Conservation (phyloP, 352 stramenopile genomes). For the Pythium phragmitis region DNA sequence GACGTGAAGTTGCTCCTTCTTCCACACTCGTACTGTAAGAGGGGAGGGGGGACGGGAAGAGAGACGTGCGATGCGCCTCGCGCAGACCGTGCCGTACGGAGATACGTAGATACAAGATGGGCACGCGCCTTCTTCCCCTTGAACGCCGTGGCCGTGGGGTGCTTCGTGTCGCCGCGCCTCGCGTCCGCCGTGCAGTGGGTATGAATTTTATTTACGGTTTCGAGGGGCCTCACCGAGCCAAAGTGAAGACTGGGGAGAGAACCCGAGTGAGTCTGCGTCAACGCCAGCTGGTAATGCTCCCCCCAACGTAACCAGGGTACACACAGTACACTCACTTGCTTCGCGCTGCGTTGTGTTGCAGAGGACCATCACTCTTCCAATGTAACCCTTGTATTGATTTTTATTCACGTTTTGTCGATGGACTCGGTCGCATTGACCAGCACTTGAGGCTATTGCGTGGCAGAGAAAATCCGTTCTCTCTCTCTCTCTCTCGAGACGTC, state of each 20-base stretch:
- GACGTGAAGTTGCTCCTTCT: background rate
- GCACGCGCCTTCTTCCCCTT: no score
- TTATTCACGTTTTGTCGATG: background rate
- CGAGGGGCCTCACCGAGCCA: background rate
- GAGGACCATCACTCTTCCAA: slow-evolving; percentile 6
- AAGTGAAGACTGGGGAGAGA: slow-evolving; percentile 18
- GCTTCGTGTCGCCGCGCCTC: no score
- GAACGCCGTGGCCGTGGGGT: background rate
- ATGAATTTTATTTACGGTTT: slow-evolving; percentile 1
- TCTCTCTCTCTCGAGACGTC: background rate
- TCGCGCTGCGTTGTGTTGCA: background rate
- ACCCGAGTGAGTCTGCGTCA: background rate
- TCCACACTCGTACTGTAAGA: background rate
- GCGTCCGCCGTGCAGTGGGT: slow-evolving; percentile 6
- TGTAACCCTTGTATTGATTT: background rate
- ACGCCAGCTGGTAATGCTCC: slow-evolving; percentile 2
- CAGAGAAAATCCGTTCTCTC: background rate
- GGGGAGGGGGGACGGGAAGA: background rate
- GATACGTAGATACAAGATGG: background rate
- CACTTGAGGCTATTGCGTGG: background rate
- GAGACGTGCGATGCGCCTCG: background rate
- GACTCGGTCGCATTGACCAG: background rate
- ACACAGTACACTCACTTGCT: background rate
- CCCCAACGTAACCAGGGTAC: background rate
- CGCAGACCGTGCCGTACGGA: background rate